phyloP scores from a whole-genome alignment of 2,329 filamentous ascomycete genomes.

The Scedosporium boydii region DNA sequence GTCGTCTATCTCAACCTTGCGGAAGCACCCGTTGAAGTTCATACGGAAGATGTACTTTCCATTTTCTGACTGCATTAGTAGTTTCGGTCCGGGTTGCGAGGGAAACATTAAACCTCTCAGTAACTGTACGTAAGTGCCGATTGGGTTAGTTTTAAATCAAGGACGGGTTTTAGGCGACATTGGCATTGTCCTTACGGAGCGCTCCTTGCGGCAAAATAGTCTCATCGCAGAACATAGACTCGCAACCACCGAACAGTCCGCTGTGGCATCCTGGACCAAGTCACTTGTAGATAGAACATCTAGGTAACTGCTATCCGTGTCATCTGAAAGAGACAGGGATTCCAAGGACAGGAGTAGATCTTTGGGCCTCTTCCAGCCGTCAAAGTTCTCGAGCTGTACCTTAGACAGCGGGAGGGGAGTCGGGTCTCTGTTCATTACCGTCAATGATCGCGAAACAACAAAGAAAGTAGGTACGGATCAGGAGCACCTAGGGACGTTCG shows the following conservation, averaged over 20 bases:
- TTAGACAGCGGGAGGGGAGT: constrained; percentile 63
- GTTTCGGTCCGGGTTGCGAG: constrained; percentile 47
- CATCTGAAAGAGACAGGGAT: constrained; percentile 22
- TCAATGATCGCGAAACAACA: constrained; percentile 13
- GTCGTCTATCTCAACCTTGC: constrained; percentile 83
- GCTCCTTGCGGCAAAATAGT: constrained; percentile 57
- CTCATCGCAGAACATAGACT: constrained; percentile 78
- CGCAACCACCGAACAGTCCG: constrained; percentile 94
- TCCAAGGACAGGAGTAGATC: constrained; percentile 47
- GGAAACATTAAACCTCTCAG: constrained; percentile 61
- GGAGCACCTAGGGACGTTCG: neutral
- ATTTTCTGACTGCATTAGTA: constrained; percentile 59
- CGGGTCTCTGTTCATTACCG: constrained; percentile 48
- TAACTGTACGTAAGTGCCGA: neutral
- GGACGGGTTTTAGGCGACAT: too few relatives aligned
- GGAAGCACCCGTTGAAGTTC: constrained; percentile 90
- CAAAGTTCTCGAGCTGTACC: constrained; percentile 66
- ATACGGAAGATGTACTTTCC: constrained; percentile 90
- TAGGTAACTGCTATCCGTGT: constrained; percentile 53
- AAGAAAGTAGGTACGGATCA: neutral
- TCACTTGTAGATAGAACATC: constrained; percentile 48
- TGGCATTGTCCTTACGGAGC: constrained; percentile 41
- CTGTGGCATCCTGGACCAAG: constrained; percentile 88
- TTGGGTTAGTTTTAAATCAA: too few relatives aligned
- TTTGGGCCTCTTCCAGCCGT: constrained; percentile 69